phyloP scores from a whole-genome alignment of 768 basidiomycete genomes.

The Mycena haematopus region DNA sequence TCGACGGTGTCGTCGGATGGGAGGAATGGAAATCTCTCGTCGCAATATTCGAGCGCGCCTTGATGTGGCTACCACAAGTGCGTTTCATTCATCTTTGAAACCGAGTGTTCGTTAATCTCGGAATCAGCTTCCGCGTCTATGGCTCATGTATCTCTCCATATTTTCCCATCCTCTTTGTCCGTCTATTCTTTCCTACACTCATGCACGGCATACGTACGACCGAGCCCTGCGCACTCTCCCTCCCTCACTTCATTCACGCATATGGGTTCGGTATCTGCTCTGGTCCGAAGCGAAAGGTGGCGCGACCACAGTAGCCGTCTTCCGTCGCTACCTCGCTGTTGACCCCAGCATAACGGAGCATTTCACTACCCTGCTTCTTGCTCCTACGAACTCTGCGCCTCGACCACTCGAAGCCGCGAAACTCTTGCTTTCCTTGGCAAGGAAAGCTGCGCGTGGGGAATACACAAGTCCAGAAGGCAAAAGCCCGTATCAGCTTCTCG shows the following conservation, averaged over 20 bases:
- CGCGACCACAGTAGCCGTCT: constrained; percentile 77
- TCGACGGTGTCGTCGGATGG: constrained; percentile 93
- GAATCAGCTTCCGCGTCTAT: constrained; percentile 85
- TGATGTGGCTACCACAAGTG: constrained; percentile 95
- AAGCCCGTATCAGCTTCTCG: constrained; percentile 92
- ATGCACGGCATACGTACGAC: constrained; percentile 94
- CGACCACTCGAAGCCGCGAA: constrained; percentile 95
- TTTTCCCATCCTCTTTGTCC: constrained; percentile 93
- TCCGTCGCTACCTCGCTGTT: constrained; percentile 86
- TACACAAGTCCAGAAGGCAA: constrained; percentile 92
- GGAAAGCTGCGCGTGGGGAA: constrained; percentile 82
- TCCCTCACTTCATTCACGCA: constrained; percentile 87
- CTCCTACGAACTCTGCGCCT: constrained; percentile 58
- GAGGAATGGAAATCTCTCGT: constrained; percentile 93
- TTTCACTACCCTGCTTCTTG: constrained; percentile 73
- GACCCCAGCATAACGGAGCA: constrained; percentile 84
- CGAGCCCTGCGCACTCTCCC: constrained; percentile 92
- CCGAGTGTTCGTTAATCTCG: constrained; percentile 19
- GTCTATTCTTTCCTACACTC: constrained; percentile 80
- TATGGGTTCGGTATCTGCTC: constrained; percentile 92
- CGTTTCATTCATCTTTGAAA: constrained; percentile 33
- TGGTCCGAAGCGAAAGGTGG: constrained; percentile 91
- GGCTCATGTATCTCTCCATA: constrained; percentile 91
- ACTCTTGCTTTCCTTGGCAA: constrained; percentile 80
- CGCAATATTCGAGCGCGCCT: constrained; percentile 87